Conservation (phyloP, 371 early-diverging fungal species). For the Mortierella sp. region DNA sequence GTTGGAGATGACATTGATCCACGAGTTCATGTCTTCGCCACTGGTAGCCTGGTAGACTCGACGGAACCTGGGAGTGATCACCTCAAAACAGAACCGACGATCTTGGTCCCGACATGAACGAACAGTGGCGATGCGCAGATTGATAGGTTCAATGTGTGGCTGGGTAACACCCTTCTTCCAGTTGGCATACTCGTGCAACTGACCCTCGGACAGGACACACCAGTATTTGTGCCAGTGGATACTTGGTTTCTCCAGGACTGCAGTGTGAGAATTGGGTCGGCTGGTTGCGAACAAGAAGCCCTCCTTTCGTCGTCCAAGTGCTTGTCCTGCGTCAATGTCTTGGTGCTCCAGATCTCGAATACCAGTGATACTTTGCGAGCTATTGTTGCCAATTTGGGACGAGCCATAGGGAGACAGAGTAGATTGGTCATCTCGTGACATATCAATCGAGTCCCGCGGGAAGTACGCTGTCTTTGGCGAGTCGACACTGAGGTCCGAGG, state of each 20-base stretch:
- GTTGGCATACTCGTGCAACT: conserved; percentile 77
- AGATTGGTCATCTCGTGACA: conserved; percentile 2
- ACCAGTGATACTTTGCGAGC: conserved; percentile 61
- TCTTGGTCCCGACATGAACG: conserved; percentile 76
- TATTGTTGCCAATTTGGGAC: neutral
- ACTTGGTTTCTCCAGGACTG: conserved; percentile 38
- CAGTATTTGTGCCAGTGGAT: conserved; percentile 65
- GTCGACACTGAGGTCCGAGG: conserved; percentile 15
- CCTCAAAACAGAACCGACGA: conserved; percentile 82
- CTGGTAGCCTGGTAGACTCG: conserved; percentile 81
- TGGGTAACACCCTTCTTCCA: conserved; percentile 74
- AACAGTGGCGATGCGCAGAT: conserved; percentile 79
- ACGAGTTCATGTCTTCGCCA: conserved; percentile 71
- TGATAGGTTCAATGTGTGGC: conserved; percentile 70
- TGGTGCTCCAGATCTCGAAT: conserved; percentile 73
- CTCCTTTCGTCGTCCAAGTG: conserved; percentile 66
- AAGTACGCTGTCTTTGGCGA: conserved; percentile 9
- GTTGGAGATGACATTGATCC: conserved; percentile 78
- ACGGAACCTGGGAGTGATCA: conserved; percentile 72
- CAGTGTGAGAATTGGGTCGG: conserved; percentile 57
- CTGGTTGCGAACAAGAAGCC: conserved; percentile 74
- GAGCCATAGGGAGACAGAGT: conserved; percentile 8
- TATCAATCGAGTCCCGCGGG: conserved; percentile 11
- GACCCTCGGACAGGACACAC: conserved; percentile 81
- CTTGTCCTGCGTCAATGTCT: conserved; percentile 56